Base-by-base conservation (phyloP, 768 basidiomycete species). In the Tulasnella sp. region DNA sequence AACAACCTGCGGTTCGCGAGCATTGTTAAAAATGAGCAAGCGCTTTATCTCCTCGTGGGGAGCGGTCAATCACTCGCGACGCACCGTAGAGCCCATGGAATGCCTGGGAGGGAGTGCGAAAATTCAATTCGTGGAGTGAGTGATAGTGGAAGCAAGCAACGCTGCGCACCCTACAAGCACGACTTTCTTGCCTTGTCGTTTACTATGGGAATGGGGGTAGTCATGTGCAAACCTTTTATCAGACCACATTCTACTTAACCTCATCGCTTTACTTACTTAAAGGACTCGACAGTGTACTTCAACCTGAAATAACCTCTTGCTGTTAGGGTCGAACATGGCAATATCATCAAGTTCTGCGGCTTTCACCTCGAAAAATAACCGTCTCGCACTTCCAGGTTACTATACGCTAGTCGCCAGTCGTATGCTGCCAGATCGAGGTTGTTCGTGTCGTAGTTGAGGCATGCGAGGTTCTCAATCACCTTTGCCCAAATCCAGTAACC, bases 401-500 rank as follows among this genome's bases (percentile, higher is more conserved):
- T 85, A 70, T 82, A 90, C 13, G 88, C 88, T 32, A 89, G 68
- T 42, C 87, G 78, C 95, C 93, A 97, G 66, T 96, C 93, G 67
- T 96, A 96, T 13, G 88, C 81, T 1, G 88, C 87, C 3, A 91
- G 77, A 67, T 83, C 77, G 32, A 94, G 73, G 65, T 92, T 93
- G 65, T 93, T 90, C 0, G 88, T 87, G 66, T 97, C 94, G 67
- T 97, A 98, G 67, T 86, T 86, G 19, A 97, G 80, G 1, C 85
- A 90, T 0, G 95, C 93, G 1, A 97, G 77, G 65, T 99, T 98
- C 71, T 97, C 88, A 9, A 98, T 82, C 53, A 96, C 88, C 70
- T 94, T 93, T 1, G 86, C 83, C 87, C 92, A 95, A 55, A 95
- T 82, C 94, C 93, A 98, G 69, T 93, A 99, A 0, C 94, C 92